Evolutionary conservation across 805 yeast genomes (phyloP).

Genomic region (Candida koratica): DNA sequence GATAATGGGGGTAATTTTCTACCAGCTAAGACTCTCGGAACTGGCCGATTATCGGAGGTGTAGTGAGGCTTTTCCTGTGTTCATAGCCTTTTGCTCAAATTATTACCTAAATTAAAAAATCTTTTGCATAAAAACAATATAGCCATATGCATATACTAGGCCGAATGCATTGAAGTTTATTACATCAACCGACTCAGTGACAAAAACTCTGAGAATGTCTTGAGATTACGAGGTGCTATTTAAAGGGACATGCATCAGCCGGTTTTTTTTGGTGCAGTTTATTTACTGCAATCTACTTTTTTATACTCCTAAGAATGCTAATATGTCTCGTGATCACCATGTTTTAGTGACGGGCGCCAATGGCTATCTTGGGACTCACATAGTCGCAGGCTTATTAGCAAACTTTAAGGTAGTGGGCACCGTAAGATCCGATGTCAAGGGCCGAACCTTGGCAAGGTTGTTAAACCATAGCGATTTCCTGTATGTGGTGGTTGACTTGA

Average conservation of each 20-base stretch:
- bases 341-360: constrained; percentile 18
- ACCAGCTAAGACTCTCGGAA: too few species aligned
- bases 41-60: too few species aligned
- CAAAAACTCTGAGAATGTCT: constrained; percentile 5
- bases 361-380: constrained; percentile 19
- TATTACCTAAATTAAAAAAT: too few species aligned
- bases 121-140: too few species aligned
- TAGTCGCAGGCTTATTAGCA: constrained; percentile 9
- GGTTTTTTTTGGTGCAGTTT: too few species aligned
- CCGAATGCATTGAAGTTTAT: not conserved
- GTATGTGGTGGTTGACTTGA: constrained; percentile 21
- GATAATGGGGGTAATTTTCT: too few species aligned
- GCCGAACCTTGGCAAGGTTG: constrained; percentile 19
- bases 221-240: constrained; percentile 7
- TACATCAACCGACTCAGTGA: constrained; percentile 6
- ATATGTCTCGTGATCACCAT: constrained; percentile 1
- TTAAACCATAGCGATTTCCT: constrained; percentile 12
- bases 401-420: constrained; percentile 31
- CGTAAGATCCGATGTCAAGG: constrained; percentile 44
- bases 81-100: too few species aligned
- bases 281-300: constrained; percentile 3
- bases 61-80: too few species aligned
- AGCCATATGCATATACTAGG: constrained; percentile 1
- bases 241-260: not conserved
- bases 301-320: constrained; percentile 3